Evolutionary conservation across 768 basidiomycete genomes (phyloP).

Genomic region (Lentinula boryana): DNA sequence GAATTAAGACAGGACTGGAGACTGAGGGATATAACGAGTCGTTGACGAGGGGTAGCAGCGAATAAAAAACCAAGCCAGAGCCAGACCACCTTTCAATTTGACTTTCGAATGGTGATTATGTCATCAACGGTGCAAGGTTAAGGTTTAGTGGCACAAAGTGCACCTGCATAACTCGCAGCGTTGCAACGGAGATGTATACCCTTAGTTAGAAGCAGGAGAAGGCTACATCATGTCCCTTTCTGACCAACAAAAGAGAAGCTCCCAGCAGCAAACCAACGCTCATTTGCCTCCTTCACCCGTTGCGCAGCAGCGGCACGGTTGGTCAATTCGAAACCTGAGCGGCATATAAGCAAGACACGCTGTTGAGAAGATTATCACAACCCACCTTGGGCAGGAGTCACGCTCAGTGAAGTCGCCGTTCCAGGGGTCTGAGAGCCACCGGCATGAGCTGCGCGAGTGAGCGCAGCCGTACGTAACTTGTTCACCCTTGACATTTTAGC

Average conservation of each 20-base stretch:
- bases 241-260: slow-evolving; percentile 72
- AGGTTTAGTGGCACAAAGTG: neutral
- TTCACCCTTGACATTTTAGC: slow-evolving; percentile 96
- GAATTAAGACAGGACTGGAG: neutral
- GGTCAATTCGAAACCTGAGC: slow-evolving; percentile 84
- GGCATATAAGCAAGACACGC: slow-evolving; percentile 13
- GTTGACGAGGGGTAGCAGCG: slow-evolving; percentile 3
- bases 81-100: neutral
- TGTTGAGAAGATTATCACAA: slow-evolving; percentile 7
- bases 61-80: neutral
- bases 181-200: too few relatives aligned
- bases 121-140: neutral
- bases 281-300: slow-evolving; percentile 92
- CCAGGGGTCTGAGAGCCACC: slow-evolving; percentile 51
- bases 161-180: neutral
- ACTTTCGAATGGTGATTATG: neutral
- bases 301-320: slow-evolving; percentile 85
- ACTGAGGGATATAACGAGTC: neutral
- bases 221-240: slow-evolving; percentile 1
- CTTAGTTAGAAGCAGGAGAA: neutral
- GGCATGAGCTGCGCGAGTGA: slow-evolving; percentile 68
- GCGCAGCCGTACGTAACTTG: slow-evolving; percentile 81
- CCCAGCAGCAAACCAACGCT: slow-evolving; percentile 90
- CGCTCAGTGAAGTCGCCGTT: slow-evolving; percentile 85
- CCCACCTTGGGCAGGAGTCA: slow-evolving; percentile 92